Base-by-base conservation (phyloP, 2,329 filamentous ascomycete genomes). In the Dactylellina drechsleri region DNA sequence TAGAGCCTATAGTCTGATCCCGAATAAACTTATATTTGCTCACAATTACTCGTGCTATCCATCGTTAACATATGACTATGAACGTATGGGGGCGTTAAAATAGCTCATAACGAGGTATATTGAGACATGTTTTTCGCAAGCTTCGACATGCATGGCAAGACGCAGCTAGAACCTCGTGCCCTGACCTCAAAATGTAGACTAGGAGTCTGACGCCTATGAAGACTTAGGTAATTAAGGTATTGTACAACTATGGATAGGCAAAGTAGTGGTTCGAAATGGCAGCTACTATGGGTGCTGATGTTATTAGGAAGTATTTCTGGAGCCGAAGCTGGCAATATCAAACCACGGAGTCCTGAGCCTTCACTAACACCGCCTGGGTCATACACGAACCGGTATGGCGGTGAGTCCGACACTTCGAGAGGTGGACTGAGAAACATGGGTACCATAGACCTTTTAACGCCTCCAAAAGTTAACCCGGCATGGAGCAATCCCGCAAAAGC, bases 331-430 rank as follows among this genome's bases (percentile, higher is more conserved):
- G 43, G 28, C 1, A 58, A 20, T 23, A 41, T 66, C 16, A 53
- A 66, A n/a, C 53, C 62, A n/a, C 52, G 62, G 16, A 66, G 43
- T 28, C 62, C 62, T 1, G 36, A 40, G 10, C 62, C 53, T 41
- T 15, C 53, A 23, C 4, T 41, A 12, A 52, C 43, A 12, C 62
- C 57, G 13, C 13, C 8, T 20, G 54, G 31, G 15, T 36, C n/a
- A n/a, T n/a, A 31, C 13, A 1, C 23, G 8, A 13, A 36, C 15
- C 26, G 15, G 1, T 52, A 47, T 23, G 23, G 26, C 50, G 36
- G 36, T 3, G 50, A 7, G 15, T 16, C 13, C 15, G 28, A 49
- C n/a, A 53, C 59, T 16, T 47, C 26, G 3, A 41, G 16, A 47
- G 43, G 45, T 16, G 31, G 31, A 36, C 5, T 36, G 10, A 36